Evolutionary conservation across 1,284 basidiomycete genomes (phyloP).

Genomic region (Schizophyllum amplum): DNA sequence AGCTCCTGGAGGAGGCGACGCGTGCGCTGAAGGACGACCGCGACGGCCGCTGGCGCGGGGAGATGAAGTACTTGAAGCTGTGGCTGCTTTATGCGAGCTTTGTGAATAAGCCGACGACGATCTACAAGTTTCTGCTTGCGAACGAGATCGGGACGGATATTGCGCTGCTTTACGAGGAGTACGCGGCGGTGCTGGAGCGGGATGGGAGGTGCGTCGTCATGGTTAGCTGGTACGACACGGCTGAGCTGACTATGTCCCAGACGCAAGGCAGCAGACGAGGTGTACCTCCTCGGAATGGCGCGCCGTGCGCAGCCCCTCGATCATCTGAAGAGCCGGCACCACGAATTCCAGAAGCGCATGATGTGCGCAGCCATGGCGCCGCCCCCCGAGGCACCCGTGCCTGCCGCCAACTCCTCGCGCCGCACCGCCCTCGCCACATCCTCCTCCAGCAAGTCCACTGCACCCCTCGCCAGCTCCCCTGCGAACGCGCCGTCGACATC

Average conservation of each 20-base stretch:
- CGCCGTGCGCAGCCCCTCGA: slow-evolving; percentile 70
- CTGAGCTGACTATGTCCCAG: slow-evolving; percentile 28
- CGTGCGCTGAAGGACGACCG: slow-evolving; percentile 63
- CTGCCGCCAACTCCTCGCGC: slow-evolving; percentile 12
- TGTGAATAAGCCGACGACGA: slow-evolving; percentile 56
- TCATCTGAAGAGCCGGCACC: slow-evolving; percentile 64
- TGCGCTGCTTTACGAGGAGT: slow-evolving; percentile 77
- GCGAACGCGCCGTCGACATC: slow-evolving; percentile 15
- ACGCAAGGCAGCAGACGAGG: slow-evolving; percentile 79
- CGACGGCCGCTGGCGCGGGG: slow-evolving; percentile 55
- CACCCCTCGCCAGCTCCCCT: slow-evolving; percentile 18
- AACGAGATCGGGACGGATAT: slow-evolving; percentile 75
- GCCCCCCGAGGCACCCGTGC: slow-evolving; percentile 18
- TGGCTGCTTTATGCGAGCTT: slow-evolving; percentile 80
- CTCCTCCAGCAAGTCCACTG: slow-evolving; percentile 17
- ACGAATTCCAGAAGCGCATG: slow-evolving; percentile 51
- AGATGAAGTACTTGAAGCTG: slow-evolving; percentile 76
- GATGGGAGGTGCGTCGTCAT: slow-evolving; percentile 42
- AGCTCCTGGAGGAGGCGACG: slow-evolving; percentile 77
- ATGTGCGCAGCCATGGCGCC: slow-evolving; percentile 23
- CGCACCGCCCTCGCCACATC: slow-evolving; percentile 15
- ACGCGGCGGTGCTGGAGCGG: slow-evolving; percentile 62
- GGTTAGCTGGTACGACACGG: neutral
- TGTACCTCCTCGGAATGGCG: slow-evolving; percentile 82
- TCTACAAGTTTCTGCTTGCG: slow-evolving; percentile 72